A percentile compares a stretch with the other conserved stretches of the same genome.
phyloP scores from a whole-genome alignment of 2,329 filamentous ascomycete genomes.

The Neopestalotiopsis sp. region DNA sequence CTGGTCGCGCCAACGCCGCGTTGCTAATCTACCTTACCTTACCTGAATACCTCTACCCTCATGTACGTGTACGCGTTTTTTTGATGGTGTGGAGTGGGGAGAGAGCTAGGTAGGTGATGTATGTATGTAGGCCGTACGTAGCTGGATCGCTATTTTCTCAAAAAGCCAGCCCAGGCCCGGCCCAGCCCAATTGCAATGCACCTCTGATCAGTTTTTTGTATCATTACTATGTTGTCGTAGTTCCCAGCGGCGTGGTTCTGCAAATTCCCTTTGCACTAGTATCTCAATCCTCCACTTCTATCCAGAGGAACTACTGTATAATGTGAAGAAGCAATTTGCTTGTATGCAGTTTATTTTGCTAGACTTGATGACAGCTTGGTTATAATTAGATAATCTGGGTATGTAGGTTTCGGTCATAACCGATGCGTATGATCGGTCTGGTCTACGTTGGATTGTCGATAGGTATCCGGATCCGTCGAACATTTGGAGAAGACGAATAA shows the following conservation, averaged over 20 bases:
- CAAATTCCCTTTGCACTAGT: not conserved
- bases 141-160: too few relatives aligned
- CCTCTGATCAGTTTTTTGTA: too few relatives aligned
- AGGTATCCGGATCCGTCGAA: too few relatives aligned
- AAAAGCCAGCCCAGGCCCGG: too few relatives aligned
- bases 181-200: too few relatives aligned
- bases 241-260: not conserved
- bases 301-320: not conserved
- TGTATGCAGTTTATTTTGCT: not conserved
- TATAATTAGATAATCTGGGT: not conserved
- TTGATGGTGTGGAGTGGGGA: not conserved
- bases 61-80: too few relatives aligned
- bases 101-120: too few relatives aligned
- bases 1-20: not conserved
- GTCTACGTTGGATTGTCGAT: not conserved
- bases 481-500: too few relatives aligned
- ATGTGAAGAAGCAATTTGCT: not conserved
- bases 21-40: not conserved
- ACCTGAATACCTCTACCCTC: too few relatives aligned
- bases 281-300: not conserved
- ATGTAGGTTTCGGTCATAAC: not conserved
- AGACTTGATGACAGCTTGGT: not conserved
- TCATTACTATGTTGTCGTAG: not conserved
- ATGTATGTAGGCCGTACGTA: too few relatives aligned
- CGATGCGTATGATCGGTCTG: not conserved